These are phyloP conservation scores for Dioszegia hungarica DNA, from an alignment of 768 basidiomycete species.

Conservation along the genomic window DNA sequence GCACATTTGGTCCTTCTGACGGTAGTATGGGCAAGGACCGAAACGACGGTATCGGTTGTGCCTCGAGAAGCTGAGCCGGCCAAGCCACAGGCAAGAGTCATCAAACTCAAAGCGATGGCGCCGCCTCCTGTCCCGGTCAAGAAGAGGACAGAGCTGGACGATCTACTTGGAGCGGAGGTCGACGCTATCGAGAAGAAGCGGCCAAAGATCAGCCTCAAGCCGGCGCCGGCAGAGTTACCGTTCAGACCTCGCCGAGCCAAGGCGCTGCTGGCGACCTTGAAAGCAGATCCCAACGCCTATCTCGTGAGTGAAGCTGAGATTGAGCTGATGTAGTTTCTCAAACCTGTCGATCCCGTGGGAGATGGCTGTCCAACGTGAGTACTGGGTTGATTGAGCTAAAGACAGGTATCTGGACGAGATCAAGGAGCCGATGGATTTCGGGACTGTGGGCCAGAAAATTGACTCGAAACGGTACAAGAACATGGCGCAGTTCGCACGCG, in stretches of 20 bases:
- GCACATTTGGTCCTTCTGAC: background rate
- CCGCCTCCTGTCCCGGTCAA: slow-evolving; percentile 30
- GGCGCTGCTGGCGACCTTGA: slow-evolving; percentile 17
- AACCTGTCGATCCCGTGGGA: slow-evolving; percentile 73
- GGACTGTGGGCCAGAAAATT: slow-evolving; percentile 69
- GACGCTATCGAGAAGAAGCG: slow-evolving; percentile 44
- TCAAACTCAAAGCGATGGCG: slow-evolving; percentile 42
- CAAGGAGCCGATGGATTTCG: slow-evolving; percentile 85
- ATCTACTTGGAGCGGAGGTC: slow-evolving; percentile 44
- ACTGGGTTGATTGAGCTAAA: background rate
- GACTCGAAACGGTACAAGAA: slow-evolving; percentile 63
- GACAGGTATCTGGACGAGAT: slow-evolving; percentile 87
- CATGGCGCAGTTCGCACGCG: slow-evolving; percentile 76
- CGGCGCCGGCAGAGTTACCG: slow-evolving; percentile 15
- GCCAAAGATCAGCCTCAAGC: slow-evolving; percentile 49
- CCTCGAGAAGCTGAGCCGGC: background rate
- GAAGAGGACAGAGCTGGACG: slow-evolving; percentile 38
- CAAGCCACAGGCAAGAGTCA: background rate
- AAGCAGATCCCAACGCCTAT: slow-evolving; percentile 18
- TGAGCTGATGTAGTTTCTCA: slow-evolving; percentile 54
- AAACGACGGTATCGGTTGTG: slow-evolving; percentile 50
- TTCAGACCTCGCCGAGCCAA: slow-evolving; percentile 33
- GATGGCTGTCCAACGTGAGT: slow-evolving; percentile 90
- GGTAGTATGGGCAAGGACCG: slow-evolving; percentile 67
- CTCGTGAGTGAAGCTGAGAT: slow-evolving; percentile 17